Base-by-base conservation (phyloP, 805 yeast genomes). In the Scheffersomyces spartinae region DNA sequence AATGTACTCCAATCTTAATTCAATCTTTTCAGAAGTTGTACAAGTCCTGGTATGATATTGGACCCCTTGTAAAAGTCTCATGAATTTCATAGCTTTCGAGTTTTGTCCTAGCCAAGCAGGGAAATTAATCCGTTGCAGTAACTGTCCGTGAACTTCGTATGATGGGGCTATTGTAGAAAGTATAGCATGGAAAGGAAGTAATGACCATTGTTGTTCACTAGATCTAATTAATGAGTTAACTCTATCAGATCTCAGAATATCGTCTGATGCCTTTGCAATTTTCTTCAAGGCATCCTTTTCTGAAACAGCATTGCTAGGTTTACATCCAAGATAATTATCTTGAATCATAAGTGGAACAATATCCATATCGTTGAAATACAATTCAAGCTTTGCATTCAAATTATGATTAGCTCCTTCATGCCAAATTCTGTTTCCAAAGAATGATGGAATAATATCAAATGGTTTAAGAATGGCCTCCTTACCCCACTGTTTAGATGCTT, bases 321-420 rank as follows among this genome's bases (percentile, higher is more conserved):
- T 57, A 0, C 93, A 75, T 18, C 54, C 55, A 25, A 83, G 50
- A 47, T 91, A 91, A 53, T 91, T 91, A 48, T 91, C 98, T 45
- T 88, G 96, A 27, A 91, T 70, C 97, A 91, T 88, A 33, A 88
- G 62, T 4, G 98, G 97, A 2, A 94, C 75, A 47, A 91, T 79
- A 45, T 85, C 95, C 52, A 83, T 81, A 52, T 91, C 98, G 50
- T 84, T 85, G 60, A 91, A 91, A 46, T 85, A 91, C 26, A 84
- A 64, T 40, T 81, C 88, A 42, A 88, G 75, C 45, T 84, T 81
- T 35, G 84, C 94, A 49, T 76, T 79, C 34, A 88, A 48, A 29
- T 73, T 59, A 49, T 74, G 80, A 9, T 71, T 62, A 13, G 68
- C 66, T 0, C 77, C 78, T 22, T 48, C 50, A n/a, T n/a, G n/a